Base-by-base conservation (phyloP, 345 rosid genomes). In the Moricandia moricandioides region DNA sequence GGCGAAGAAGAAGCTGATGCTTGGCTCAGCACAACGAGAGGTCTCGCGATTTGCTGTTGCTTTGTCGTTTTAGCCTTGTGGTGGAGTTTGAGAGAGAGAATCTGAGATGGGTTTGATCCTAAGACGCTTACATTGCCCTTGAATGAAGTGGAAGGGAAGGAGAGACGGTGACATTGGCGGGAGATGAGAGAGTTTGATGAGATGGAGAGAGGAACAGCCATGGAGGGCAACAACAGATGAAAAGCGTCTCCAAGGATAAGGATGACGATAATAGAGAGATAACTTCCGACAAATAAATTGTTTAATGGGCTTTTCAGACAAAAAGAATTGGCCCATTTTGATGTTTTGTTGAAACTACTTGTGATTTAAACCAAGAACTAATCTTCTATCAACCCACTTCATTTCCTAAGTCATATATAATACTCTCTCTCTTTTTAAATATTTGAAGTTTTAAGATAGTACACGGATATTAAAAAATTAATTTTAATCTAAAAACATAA, bases 131-230 rank as follows among this genome's bases (percentile, higher is more conserved):
- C 39, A 77, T 76, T 84, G 57, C 86, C 86, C 86, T 80, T 84
- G 24, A 85, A 84, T 0, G 70, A 69, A 54, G 79, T 63, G 7
- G 82, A 70, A 47, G 79, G 45, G 17, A 71, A 74, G 4, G 8
- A 27, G 43, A 72, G 70, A 65, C 66, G 60, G 14, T 55, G 6
- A 49, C 71, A 60, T 12, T 33, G 78, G 62, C 70, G 37, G 3
- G 81, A 29, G 40, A 27, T 51, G 8, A 74, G 79, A 7, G 81
- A 79, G 26, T 74, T 75, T 51, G 80, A 67, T 39, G 86, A 74
- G 60, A 81, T 6, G 0, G 83, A 75, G 39, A 82, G 74, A 56
- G 80, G 78, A 77, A 55, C 30, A 54, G 85, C 87, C 87, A 85
- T 81, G 43, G 81, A 11, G 63, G 70, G 17, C 7, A 11, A 24